Evolutionary conservation across 768 basidiomycete species (phyloP).

Genomic region (Phylloporus arenicola): DNA sequence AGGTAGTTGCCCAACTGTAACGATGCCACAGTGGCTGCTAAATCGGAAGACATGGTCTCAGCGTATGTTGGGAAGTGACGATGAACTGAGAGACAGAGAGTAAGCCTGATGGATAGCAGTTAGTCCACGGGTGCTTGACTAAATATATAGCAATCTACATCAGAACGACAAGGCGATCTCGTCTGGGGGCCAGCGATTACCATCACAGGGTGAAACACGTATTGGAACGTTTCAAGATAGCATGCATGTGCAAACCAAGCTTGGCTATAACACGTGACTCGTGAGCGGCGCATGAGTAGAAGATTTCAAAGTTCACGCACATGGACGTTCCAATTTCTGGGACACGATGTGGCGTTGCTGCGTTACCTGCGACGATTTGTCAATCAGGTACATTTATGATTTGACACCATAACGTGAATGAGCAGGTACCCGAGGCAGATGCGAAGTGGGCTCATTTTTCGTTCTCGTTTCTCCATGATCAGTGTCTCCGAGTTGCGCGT

Average conservation of each 20-base stretch:
- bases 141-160: neutral
- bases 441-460: neutral
- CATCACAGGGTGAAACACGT: neutral
- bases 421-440: neutral
- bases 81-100: neutral
- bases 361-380: neutral
- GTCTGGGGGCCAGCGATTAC: neutral
- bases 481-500: too few species aligned
- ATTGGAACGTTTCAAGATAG: neutral
- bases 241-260: neutral
- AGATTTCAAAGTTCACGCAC: neutral
- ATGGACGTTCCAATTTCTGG: neutral
- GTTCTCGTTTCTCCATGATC: too few species aligned
- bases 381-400: too few species aligned
- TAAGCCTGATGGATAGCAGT: neutral
- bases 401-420: neutral
- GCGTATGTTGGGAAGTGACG: too few species aligned
- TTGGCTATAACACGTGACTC: neutral
- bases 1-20: conserved; percentile 10
- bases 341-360: neutral
- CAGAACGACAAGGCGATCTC: neutral
- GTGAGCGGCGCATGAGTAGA: too few species aligned
- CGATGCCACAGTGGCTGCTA: neutral
- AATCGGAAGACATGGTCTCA: conserved; percentile 12
- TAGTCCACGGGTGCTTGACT: neutral